phyloP scores from a whole-genome alignment of 2,329 filamentous ascomycete species.

The Venturiaceae sp. region DNA sequence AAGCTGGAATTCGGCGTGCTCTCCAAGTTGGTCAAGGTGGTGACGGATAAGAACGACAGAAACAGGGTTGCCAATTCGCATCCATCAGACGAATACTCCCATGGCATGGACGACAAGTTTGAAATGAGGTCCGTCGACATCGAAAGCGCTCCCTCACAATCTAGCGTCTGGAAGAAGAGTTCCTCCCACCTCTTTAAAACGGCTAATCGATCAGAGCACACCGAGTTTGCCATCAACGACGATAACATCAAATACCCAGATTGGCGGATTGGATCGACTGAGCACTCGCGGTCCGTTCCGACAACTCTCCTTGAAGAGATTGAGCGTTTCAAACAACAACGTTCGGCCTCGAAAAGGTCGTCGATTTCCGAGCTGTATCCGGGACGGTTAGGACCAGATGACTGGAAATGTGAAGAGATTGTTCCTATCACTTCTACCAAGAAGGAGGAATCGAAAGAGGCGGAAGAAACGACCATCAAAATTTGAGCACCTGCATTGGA shows the following conservation, averaged over 20 bases:
- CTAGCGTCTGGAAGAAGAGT: neutral
- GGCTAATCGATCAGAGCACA: neutral
- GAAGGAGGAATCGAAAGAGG: too few relatives aligned
- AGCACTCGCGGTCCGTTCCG: neutral
- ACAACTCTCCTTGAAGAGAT: neutral
- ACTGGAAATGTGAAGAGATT: neutral
- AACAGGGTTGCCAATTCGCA: neutral
- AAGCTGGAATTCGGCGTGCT: conserved; percentile 7
- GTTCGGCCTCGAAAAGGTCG: neutral
- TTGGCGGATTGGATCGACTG: conserved; percentile 1
- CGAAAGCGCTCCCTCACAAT: neutral
- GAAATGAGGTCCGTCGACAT: neutral
- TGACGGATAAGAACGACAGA: neutral
- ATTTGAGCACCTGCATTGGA: too few relatives aligned
- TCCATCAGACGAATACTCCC: neutral
- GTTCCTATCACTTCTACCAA: too few relatives aligned
- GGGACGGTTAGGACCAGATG: neutral
- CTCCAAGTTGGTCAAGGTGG: conserved; percentile 5
- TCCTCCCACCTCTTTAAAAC: neutral
- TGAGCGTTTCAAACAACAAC: neutral
- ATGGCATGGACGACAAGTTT: neutral
- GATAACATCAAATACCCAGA: neutral
- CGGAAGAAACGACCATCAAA: too few relatives aligned
- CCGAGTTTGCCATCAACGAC: neutral
- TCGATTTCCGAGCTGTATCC: conserved; percentile 3